Percentiles rank a stretch among this genome's conserved stretches.
phyloP scores from a whole-genome alignment of 2,329 filamentous ascomycete species.

The Fusarium sp. region DNA sequence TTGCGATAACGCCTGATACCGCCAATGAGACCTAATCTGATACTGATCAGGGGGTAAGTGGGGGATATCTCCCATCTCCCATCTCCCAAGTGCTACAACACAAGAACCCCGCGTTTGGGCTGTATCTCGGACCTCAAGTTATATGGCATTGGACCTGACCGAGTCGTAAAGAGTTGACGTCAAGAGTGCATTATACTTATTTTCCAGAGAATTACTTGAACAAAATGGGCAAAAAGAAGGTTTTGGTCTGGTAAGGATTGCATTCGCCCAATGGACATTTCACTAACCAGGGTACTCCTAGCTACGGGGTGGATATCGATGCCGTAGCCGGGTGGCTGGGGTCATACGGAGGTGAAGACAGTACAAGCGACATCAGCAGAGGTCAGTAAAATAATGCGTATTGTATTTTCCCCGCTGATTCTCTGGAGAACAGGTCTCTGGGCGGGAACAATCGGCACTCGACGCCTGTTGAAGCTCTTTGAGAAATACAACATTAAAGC shows the following conservation, averaged over 20 bases:
- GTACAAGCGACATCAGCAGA: constrained; percentile 76
- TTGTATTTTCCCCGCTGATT: rapidly evolving
- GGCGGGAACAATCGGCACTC: constrained; percentile 72
- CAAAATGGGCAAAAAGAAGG: constrained; percentile 1
- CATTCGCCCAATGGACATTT: constrained; percentile 18
- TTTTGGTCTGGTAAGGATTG: constrained; percentile 4
- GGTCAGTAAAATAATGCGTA: constrained; percentile 50
- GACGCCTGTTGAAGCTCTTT: constrained; percentile 74
- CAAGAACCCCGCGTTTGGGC: not conserved
- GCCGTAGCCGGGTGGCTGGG: constrained; percentile 82
- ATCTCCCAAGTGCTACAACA: not conserved
- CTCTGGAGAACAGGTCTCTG: not conserved
- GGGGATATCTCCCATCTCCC: not conserved
- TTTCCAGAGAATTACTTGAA: not conserved
- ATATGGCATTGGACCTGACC: not conserved
- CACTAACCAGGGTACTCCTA: constrained; percentile 23
- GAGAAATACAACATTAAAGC: constrained; percentile 77
- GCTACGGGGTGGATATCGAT: constrained; percentile 79
- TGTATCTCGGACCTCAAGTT: not conserved
- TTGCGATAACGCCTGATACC: not conserved
- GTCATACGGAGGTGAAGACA: constrained; percentile 78
- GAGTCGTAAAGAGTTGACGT: not conserved
- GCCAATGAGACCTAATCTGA: not conserved
- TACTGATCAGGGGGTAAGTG: not conserved
- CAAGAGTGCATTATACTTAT: not conserved